Evolutionary conservation across 768 basidiomycete genomes (phyloP).

Genomic region (Termitomyces sp.): DNA sequence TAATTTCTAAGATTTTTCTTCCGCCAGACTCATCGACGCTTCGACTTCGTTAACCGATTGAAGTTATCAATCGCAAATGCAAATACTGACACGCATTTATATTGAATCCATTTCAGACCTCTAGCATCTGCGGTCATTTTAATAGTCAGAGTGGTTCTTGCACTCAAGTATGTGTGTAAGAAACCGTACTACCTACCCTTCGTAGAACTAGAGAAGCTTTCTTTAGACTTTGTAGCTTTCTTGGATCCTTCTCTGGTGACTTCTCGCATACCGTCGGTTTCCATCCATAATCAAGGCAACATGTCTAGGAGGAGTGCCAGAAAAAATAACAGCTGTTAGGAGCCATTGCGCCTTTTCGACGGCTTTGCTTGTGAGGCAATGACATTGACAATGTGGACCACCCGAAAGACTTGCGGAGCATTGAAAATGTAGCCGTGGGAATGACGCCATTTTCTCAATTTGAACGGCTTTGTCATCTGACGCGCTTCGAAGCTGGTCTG

Average conservation of each 20-base stretch:
- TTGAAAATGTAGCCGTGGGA: constrained; percentile 15
- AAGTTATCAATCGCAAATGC: constrained; percentile 99
- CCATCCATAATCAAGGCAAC: constrained; percentile 98
- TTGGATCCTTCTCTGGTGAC: constrained; percentile 55
- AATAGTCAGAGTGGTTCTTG: background rate
- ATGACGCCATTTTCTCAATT: constrained; percentile 1
- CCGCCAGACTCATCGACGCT: constrained; percentile 81
- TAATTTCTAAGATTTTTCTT: constrained; percentile 74
- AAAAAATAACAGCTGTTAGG: constrained; percentile 46
- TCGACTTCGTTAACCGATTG: constrained; percentile 85
- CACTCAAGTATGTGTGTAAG: background rate
- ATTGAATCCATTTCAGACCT: constrained; percentile 77
- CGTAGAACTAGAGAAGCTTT: constrained; percentile 80
- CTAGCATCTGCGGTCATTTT: constrained; percentile 62
- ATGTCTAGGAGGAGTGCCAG: constrained; percentile 86
- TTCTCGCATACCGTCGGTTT: constrained; percentile 85
- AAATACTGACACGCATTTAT: constrained; percentile 89
- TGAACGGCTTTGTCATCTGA: background rate
- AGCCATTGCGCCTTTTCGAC: constrained; percentile 7
- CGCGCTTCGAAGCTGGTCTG: background rate
- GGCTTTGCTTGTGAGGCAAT: constrained; percentile 14
- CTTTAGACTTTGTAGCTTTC: constrained; percentile 84
- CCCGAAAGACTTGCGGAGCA: constrained; percentile 10
- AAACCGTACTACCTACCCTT: constrained; percentile 54
- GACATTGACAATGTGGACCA: too few species aligned